Percentiles rank a stretch among this genome's conserved stretches.
phyloP scores from a whole-genome alignment of 495 filamentous ascomycete species.

The Zalerion maritima region DNA sequence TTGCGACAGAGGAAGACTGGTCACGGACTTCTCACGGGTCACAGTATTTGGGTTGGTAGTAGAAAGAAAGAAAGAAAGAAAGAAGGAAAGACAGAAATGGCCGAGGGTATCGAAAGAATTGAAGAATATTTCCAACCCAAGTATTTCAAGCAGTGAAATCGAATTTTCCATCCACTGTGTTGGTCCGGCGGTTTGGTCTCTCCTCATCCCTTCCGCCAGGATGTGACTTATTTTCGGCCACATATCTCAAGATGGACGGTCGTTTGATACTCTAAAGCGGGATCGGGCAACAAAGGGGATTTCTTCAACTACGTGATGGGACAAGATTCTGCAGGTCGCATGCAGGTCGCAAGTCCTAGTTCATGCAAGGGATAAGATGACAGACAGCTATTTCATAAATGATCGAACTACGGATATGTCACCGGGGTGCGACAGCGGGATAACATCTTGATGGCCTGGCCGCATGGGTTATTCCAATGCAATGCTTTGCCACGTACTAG shows the following conservation, averaged over 20 bases:
- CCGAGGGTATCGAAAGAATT: slow-evolving; percentile 1
- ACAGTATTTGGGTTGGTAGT: background rate
- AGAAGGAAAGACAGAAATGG: background rate
- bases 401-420: slow-evolving; percentile 4
- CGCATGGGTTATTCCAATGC: background rate
- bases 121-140: background rate
- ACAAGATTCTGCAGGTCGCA: background rate
- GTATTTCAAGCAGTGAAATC: background rate
- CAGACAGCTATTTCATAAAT: slow-evolving; percentile 4
- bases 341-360: background rate
- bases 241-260: too few relatives aligned
- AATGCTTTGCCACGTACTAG: background rate
- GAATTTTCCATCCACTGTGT: too few relatives aligned
- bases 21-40: too few relatives aligned
- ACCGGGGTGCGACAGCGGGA: background rate
- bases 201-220: too few relatives aligned
- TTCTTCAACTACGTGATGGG: slow-evolving; percentile 5
- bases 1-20: too few relatives aligned
- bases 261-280: too few relatives aligned
- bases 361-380: slow-evolving; percentile 1
- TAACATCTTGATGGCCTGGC: too few relatives aligned
- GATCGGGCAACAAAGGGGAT: too few relatives aligned
- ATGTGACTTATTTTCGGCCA: too few relatives aligned
- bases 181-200: too few relatives aligned
- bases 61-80: slow-evolving; percentile 1